Evolutionary conservation across 2,329 filamentous ascomycete species (phyloP), one percentile per base, ranked within the genome.

Genomic region (Talaromyces sp.): DNA sequence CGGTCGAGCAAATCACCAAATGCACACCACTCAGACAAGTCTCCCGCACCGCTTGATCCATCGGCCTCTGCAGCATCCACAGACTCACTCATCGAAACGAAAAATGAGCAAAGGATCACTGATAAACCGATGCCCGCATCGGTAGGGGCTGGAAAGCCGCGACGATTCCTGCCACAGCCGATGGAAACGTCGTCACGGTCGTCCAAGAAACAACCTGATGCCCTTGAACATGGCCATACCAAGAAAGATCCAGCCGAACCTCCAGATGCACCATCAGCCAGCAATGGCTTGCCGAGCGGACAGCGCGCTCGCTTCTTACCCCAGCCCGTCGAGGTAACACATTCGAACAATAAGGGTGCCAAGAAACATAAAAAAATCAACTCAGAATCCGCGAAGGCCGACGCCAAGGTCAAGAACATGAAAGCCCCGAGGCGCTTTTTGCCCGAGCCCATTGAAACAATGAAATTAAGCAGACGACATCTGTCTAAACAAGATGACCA

Each of bases 131-230:
- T 41, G 27, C 50, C 9, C 41, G 33, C 45, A 13, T 43, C 43
- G 16, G 37, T 19, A 45, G 16, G 16, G 14, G 3, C 59, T 33
- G 37, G 9, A 19, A 65, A 50, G 41, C 41, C 39, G 19, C 52
- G 54, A 22, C 75, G 74, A 65, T 77, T 78, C 66, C 69, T 79
- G 43, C 73, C 76, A 35, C 76, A 83, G 66, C 81, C 80, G 6
- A 73, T 80, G 47, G 81, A 83, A 69, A 81, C 77, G 13, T 75
- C 72, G 11, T 74, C 75, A n/a, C 74, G 77, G 65, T 81, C 75
- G 62, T 80, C 72, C 43, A 75, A 74, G 66, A 73, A 74, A 24
- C 37, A 65, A 70, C 65, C n/a, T 37, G 60, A 27, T 63, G 37
- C 56, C 33, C 56, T 24, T 50, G 52, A 10, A 60, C 16, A 43